Base-by-base conservation (phyloP, 306 rosid genomes). In the Medicago lupulina region DNA sequence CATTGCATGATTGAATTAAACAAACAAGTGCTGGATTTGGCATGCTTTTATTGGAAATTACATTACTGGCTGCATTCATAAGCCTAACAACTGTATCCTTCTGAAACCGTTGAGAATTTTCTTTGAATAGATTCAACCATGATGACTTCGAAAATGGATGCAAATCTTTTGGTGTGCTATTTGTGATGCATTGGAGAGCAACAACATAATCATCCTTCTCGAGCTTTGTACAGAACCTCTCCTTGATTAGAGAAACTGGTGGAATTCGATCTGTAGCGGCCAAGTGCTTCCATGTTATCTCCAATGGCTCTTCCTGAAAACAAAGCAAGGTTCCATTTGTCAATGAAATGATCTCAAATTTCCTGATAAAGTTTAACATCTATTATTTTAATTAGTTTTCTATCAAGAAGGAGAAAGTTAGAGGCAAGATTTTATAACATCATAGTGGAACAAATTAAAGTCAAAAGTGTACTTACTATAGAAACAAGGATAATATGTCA, bases 231-330 rank as follows among this genome's bases (percentile, higher is more conserved):
- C 86, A 86, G 39, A 94, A 92, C 85, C 84, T 77, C 81, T 90
- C 96, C 82, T 87, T 88, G 60, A 90, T 64, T 51, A 95, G 86
- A 68, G 90, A 54, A 16, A 86, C 63, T 0, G 95, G 89, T 4
- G 83, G 89, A 70, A 9, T 40, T n/a, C 89, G 87, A 76, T 67
- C 89, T 9, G 84, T 85, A 50, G 83, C 74, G 0, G 70, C 71
- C 71, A 94, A 83, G 83, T 92, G 89, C 88, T 67, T 82, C 98
- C 96, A 92, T 34, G 95, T 86, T 76, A 79, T 75, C 79, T 88
- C 96, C 83, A 90, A 76, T 23, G 88, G 85, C 83, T 79, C 89
- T 55, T 50, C 93, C 98, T 92, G 92, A 31, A 83, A 87, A 83
- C 39, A 40, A 79, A 75, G 39, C 61, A 82, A 70, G 54, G 70